Evolutionary conservation across 2,329 filamentous ascomycete genomes (phyloP).

Genomic region (Epichloe brachyelytri): DNA sequence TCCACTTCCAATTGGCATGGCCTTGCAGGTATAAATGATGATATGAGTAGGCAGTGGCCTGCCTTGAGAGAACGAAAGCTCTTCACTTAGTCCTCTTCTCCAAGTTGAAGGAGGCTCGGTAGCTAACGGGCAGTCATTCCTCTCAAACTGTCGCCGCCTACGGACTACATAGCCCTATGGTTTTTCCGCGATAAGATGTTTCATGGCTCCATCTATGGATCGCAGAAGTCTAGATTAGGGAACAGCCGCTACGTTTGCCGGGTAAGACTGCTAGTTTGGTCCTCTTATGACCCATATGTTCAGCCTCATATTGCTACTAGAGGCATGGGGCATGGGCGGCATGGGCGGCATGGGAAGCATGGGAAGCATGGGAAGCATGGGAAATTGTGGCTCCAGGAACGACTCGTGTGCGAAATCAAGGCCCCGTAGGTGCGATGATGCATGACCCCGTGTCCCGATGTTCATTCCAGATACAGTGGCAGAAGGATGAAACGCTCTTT

Average conservation of each 20-base stretch:
- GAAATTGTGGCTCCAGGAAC: background rate
- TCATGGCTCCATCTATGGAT: background rate
- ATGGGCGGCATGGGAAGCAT: constrained; percentile 9
- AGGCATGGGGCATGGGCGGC: constrained; percentile 14
- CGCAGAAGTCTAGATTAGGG: background rate
- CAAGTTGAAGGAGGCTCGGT: background rate
- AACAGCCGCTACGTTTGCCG: background rate
- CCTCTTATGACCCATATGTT: background rate
- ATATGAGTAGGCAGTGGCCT: background rate
- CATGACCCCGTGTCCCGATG: background rate
- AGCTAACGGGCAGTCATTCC: background rate
- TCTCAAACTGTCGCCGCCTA: background rate
- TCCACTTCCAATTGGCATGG: background rate
- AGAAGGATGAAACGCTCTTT: background rate
- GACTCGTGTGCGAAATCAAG: background rate
- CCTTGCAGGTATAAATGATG: background rate
- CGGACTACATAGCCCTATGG: background rate
- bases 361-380: constrained; percentile 6
- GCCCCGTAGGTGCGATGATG: background rate
- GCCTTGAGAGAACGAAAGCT: background rate
- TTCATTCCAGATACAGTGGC: background rate
- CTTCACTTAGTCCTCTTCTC: background rate
- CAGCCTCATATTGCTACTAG: background rate
- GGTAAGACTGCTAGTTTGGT: background rate
- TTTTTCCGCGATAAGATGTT: background rate